Evolutionary conservation across 345 rosid genomes (phyloP).

Genomic region (Eucalyptus rudis): DNA sequence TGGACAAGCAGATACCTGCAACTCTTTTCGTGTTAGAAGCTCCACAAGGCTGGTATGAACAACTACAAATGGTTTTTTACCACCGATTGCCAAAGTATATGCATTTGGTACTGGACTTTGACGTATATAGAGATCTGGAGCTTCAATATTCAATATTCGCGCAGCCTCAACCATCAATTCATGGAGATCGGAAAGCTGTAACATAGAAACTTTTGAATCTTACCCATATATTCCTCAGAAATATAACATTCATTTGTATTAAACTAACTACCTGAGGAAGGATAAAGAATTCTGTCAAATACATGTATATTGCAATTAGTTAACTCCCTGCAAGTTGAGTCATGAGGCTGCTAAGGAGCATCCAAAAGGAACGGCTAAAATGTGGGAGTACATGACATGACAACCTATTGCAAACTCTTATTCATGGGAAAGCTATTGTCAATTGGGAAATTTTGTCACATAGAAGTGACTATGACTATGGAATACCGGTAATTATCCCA

Average conservation of each 20-base stretch:
- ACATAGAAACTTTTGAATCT: neutral
- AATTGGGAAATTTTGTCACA: neutral
- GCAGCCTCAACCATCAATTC: conserved; percentile 78
- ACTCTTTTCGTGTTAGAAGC: conserved; percentile 67
- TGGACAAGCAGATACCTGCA: conserved; percentile 51
- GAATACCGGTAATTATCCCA: neutral
- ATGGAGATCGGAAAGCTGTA: conserved; percentile 83
- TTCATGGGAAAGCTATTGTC: neutral
- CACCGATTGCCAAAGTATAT: conserved; percentile 77
- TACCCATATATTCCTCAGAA: neutral
- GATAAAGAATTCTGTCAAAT: neutral
- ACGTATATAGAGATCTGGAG: conserved; percentile 88
- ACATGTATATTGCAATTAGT: neutral
- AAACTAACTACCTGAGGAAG: neutral
- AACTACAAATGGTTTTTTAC: conserved; percentile 87
- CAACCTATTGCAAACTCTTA: neutral
- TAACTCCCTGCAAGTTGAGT: neutral
- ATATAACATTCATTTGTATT: neutral
- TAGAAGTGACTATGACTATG: neutral
- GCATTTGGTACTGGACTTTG: conserved; percentile 96
- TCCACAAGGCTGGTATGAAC: conserved; percentile 89
- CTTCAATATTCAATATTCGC: conserved; percentile 55
- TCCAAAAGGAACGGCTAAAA: neutral
- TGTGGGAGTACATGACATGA: neutral
- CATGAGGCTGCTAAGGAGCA: neutral